A percentile compares a stretch with the other conserved stretches of the same genome.
Evolutionary conservation across 768 basidiomycete genomes (phyloP).

Genomic region (Tephrocybe sp.): DNA sequence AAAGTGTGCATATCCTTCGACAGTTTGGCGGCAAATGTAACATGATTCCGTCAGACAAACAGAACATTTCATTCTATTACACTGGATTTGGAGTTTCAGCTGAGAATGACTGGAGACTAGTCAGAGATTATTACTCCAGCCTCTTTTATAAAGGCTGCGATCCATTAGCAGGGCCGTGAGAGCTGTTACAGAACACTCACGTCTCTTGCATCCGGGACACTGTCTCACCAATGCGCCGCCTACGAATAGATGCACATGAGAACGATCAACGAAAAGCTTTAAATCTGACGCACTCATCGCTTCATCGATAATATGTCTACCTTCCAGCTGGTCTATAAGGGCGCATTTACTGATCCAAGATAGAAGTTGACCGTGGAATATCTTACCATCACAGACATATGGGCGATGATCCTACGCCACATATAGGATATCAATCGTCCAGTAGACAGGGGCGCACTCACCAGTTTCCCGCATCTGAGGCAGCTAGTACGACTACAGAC

Average conservation of each 20-base stretch:
- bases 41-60: slow-evolving; percentile 75
- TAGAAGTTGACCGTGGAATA: not conserved
- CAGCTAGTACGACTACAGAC: slow-evolving; percentile 80
- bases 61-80: slow-evolving; percentile 90
- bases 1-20: slow-evolving; percentile 80
- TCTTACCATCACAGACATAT: slow-evolving; percentile 69
- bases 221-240: slow-evolving; percentile 82
- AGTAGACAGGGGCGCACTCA: slow-evolving; percentile 27
- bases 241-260: slow-evolving; percentile 24
- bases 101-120: not conserved
- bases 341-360: not conserved
- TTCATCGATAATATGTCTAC: slow-evolving; percentile 80
- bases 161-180: not conserved
- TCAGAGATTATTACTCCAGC: slow-evolving; percentile 52
- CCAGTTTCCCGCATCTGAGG: slow-evolving; percentile 72
- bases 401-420: slow-evolving; percentile 71
- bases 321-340: slow-evolving; percentile 31
- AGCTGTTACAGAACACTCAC: slow-evolving; percentile 32
- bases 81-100: slow-evolving; percentile 40
- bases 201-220: slow-evolving; percentile 85
- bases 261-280: not conserved
- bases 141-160: slow-evolving; percentile 77
- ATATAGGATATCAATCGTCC: not conserved
- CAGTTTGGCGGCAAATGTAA: slow-evolving; percentile 77
- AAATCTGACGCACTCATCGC: slow-evolving; percentile 73